These are phyloP conservation scores for Aspergillus biplanus DNA, from an alignment of 495 filamentous ascomycete genomes.

Conservation along the genomic window DNA sequence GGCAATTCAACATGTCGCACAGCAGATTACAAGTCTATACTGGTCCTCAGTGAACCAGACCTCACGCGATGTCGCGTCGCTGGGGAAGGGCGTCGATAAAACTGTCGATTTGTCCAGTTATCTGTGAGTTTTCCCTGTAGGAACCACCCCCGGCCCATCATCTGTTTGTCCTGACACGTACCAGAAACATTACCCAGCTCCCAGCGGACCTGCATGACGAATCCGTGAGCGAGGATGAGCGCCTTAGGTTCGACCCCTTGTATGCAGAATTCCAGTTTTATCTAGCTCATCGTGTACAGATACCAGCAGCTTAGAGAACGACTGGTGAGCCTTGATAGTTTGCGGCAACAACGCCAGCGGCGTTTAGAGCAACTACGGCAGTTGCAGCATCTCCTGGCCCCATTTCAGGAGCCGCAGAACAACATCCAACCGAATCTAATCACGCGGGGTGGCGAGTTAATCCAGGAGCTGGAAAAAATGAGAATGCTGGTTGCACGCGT, in stretches of 20 bases:
- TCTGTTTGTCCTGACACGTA: conserved; percentile 21
- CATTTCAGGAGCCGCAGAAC: conserved; percentile 57
- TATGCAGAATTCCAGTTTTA: conserved; percentile 28
- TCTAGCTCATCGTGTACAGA: conserved; percentile 44
- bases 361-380: conserved; percentile 60
- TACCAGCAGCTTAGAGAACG: conserved; percentile 59
- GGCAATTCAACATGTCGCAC: conserved; percentile 75
- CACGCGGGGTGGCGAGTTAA: conserved; percentile 72
- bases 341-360: conserved; percentile 54
- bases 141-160: not conserved
- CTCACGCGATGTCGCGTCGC: conserved; percentile 41
- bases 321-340: conserved; percentile 55
- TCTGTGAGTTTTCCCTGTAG: conserved; percentile 31
- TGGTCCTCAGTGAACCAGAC: conserved; percentile 54
- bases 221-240: conserved; percentile 38
- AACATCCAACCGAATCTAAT: conserved; percentile 79
- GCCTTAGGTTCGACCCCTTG: conserved; percentile 34
- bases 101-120: conserved; percentile 53
- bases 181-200: conserved; percentile 46
- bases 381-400: conserved; percentile 60
- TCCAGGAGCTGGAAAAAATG: conserved; percentile 75
- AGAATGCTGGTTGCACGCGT: conserved; percentile 74
- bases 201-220: conserved; percentile 37
- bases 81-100: conserved; percentile 42
- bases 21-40: conserved; percentile 79